Evolutionary conservation across 257 asterid genomes (phyloP).

Genomic region (Solanum gracilifrons): DNA sequence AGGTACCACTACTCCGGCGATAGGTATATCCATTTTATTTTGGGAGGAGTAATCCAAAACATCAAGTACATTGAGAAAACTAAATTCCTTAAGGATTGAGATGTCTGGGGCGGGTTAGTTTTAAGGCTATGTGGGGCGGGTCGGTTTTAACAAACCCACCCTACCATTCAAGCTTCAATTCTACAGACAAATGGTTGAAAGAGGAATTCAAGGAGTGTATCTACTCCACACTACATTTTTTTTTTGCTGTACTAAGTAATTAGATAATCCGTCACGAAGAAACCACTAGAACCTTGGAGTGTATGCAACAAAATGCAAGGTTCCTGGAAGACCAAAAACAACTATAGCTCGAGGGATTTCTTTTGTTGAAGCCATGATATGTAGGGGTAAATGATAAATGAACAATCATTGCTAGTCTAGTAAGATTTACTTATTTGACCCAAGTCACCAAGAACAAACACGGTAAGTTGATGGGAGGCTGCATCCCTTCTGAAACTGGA

Average conservation of each 20-base stretch:
- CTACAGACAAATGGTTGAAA: neutral
- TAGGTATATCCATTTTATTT: neutral
- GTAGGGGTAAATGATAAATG: neutral
- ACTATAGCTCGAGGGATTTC: slow-evolving; percentile 27
- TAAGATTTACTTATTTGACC: slow-evolving; percentile 28
- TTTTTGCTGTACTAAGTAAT: neutral
- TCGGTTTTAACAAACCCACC: neutral
- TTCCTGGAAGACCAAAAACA: slow-evolving; percentile 14
- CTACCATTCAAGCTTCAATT: neutral
- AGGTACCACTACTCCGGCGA: neutral
- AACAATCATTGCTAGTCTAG: neutral
- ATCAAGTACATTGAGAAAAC: neutral
- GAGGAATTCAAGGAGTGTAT: neutral
- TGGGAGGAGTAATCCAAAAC: neutral
- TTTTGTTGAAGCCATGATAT: slow-evolving; percentile 4
- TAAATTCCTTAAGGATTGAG: neutral
- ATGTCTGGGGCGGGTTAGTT: too few relatives aligned
- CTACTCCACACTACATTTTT: neutral
- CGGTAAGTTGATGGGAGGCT: slow-evolving; percentile 80
- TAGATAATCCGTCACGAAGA: slow-evolving; percentile 15
- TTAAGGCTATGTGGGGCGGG: too few relatives aligned
- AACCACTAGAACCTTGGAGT: slow-evolving; percentile 40
- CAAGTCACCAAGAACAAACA: slow-evolving; percentile 66
- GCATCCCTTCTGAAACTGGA: slow-evolving; percentile 62
- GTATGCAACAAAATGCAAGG: slow-evolving; percentile 23